Percentiles rank a stretch among this genome's conserved stretches.
Conservation (phyloP, 2,329 filamentous ascomycete species). For the Moelleriella libera region DNA sequence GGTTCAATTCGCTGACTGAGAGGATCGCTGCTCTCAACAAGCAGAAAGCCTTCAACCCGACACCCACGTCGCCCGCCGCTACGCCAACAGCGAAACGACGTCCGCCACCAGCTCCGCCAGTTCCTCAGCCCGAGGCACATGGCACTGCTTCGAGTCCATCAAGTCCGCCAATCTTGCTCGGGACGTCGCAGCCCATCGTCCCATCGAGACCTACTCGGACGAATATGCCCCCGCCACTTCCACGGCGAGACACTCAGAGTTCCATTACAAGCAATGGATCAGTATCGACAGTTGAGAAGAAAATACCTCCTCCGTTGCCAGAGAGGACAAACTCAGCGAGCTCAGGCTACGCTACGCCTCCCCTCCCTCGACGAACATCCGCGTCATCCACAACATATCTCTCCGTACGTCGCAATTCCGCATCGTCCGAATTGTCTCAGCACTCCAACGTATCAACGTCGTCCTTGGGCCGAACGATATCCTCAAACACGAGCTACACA, state of each 20-base stretch:
- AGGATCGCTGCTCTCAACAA: slow-evolving; percentile 50
- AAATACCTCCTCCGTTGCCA: slow-evolving; percentile 19
- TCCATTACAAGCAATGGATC: slow-evolving; percentile 5
- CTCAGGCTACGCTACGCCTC: slow-evolving; percentile 25
- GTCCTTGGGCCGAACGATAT: slow-evolving; percentile 29
- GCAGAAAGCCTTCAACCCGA: slow-evolving; percentile 41
- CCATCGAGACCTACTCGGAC: slow-evolving; percentile 26
- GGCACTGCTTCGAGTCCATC: slow-evolving; percentile 12
- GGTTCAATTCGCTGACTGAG: slow-evolving; percentile 45
- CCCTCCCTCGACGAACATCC: slow-evolving; percentile 36
- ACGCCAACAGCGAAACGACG: slow-evolving; percentile 27
- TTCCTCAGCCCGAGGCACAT: slow-evolving; percentile 21
- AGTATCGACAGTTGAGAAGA: slow-evolving; percentile 6
- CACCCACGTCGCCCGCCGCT: slow-evolving; percentile 6
- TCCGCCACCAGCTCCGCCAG: slow-evolving; percentile 24
- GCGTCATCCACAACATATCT: slow-evolving; percentile 22
- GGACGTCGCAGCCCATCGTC: slow-evolving; percentile 11
- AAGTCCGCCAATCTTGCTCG: slow-evolving; percentile 13
- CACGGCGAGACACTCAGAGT: slow-evolving; percentile 13
- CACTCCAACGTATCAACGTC: slow-evolving; percentile 38
- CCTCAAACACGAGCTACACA: slow-evolving; percentile 32
- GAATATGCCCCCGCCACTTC: slow-evolving; percentile 19
- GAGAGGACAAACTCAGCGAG: slow-evolving; percentile 11
- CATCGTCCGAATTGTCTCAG: slow-evolving; percentile 42
- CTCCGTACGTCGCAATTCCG: slow-evolving; percentile 35